Percentiles rank a stretch among this genome's conserved stretches.
Evolutionary conservation across 164 flowering plant genomes (phyloP).

Genomic region (Liriodendron chinense): DNA sequence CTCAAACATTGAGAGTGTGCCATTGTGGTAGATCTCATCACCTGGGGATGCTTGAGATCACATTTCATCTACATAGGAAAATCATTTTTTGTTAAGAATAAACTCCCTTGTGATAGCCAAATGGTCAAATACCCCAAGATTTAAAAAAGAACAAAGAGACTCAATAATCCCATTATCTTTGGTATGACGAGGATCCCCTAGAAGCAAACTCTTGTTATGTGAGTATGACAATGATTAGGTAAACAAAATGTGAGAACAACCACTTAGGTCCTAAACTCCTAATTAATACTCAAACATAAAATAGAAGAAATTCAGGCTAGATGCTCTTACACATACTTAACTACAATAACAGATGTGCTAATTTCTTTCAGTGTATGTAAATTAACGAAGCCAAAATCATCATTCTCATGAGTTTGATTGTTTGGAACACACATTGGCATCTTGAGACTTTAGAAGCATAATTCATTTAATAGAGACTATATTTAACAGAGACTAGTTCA

Average conservation of each 20-base stretch:
- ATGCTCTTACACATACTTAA: no score
- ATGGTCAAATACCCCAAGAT: not conserved
- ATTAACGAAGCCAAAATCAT: not conserved
- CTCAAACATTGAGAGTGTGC: slow-evolving; percentile 98
- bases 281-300: no score
- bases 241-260: not conserved
- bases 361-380: no score
- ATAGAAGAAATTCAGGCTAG: no score
- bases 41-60: slow-evolving; percentile 99
- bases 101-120: not conserved
- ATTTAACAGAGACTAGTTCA: no score
- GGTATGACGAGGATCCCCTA: no score
- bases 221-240: not conserved
- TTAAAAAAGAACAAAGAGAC: not conserved
- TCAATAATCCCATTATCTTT: not conserved
- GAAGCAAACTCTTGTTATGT: no score
- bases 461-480: no score
- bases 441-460: no score
- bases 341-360: no score
- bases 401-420: no score
- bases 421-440: no score
- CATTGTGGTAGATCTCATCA: slow-evolving; percentile 92
- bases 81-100: not conserved
- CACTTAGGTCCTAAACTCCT: not conserved
- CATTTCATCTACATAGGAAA: slow-evolving; percentile 66